Evolutionary conservation across 2,329 filamentous ascomycete species (phyloP).

Genomic region (Trichoderma sp.): DNA sequence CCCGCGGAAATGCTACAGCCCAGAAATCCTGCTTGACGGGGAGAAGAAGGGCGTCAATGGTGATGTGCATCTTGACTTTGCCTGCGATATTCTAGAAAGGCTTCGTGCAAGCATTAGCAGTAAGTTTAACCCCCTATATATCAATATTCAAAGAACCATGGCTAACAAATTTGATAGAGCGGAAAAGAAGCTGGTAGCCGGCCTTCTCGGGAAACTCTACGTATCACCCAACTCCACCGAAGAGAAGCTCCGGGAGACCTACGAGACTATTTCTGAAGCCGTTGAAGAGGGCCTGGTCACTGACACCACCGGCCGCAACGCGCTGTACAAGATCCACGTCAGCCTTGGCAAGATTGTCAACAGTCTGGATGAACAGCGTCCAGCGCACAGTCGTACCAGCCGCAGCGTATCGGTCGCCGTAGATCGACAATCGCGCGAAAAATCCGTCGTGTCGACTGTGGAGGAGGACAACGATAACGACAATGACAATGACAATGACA

Average conservation of each 20-base stretch:
- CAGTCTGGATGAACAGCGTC: constrained; percentile 50
- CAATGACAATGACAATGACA: neutral
- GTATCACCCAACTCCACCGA: constrained; percentile 67
- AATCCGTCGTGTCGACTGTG: constrained; percentile 39
- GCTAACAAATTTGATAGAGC: constrained; percentile 57
- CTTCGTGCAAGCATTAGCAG: constrained; percentile 67
- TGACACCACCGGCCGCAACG: constrained; percentile 63
- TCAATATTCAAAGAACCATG: neutral
- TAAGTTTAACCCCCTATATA: constrained; percentile 47
- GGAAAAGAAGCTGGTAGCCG: constrained; percentile 79
- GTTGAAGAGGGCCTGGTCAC: constrained; percentile 63
- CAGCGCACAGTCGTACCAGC: constrained; percentile 43
- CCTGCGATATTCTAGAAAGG: constrained; percentile 74
- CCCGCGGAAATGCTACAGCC: constrained; percentile 72
- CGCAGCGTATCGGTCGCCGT: constrained; percentile 45
- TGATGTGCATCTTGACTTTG: constrained; percentile 79
- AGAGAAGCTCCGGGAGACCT: constrained; percentile 58
- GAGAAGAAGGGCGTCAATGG: constrained; percentile 68
- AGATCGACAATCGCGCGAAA: constrained; percentile 39
- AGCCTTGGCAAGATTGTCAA: constrained; percentile 69
- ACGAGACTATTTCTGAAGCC: constrained; percentile 59
- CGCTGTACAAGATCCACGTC: constrained; percentile 68
- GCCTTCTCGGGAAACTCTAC: constrained; percentile 79
- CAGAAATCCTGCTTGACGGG: constrained; percentile 51
- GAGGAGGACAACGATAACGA: constrained; percentile 41